Conservation (phyloP, 306 rosid genomes). For the Pterocarpus macrocarpus region DNA sequence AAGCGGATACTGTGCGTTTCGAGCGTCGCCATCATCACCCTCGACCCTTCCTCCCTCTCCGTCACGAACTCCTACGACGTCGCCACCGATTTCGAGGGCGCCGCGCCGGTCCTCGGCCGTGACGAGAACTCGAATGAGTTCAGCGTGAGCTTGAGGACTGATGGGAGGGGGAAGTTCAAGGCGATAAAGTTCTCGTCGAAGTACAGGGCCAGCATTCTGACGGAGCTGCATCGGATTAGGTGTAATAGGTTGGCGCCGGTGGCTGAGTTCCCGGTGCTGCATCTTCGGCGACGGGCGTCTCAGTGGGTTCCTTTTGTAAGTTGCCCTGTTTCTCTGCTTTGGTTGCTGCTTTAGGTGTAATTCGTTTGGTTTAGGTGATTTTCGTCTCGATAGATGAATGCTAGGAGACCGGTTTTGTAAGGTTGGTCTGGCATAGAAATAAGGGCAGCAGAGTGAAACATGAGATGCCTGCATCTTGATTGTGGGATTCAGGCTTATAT, state of each 20-base stretch:
- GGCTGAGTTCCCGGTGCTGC: slow-evolving; percentile 92
- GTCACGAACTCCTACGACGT: slow-evolving; percentile 89
- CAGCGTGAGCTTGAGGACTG: slow-evolving; percentile 80
- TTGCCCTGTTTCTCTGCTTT: slow-evolving; percentile 21
- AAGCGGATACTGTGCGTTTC: slow-evolving; percentile 91
- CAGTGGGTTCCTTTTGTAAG: slow-evolving; percentile 94
- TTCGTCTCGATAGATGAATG: no score
- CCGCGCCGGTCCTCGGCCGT: slow-evolving; percentile 77
- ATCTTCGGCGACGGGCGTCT: slow-evolving; percentile 79
- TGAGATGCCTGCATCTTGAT: slow-evolving; percentile 6
- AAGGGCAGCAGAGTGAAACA: neutral
- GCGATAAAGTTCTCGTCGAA: slow-evolving; percentile 83
- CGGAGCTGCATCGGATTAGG: slow-evolving; percentile 85
- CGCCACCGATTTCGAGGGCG: slow-evolving; percentile 72
- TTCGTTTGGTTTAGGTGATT: slow-evolving; percentile 19
- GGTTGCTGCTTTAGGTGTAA: slow-evolving; percentile 12
- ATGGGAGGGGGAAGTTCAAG: slow-evolving; percentile 94
- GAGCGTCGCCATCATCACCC: slow-evolving; percentile 63
- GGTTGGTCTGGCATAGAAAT: neutral
- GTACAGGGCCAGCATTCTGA: slow-evolving; percentile 88
- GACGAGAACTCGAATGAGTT: slow-evolving; percentile 89
- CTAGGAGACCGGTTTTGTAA: neutral
- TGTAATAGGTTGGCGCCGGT: slow-evolving; percentile 77
- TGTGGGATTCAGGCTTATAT: slow-evolving; percentile 8
- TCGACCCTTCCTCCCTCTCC: slow-evolving; percentile 87